Evolutionary conservation across 768 basidiomycete species (phyloP), one percentile per base, ranked within the genome.

Genomic region (Podaxis mareebaensis): DNA sequence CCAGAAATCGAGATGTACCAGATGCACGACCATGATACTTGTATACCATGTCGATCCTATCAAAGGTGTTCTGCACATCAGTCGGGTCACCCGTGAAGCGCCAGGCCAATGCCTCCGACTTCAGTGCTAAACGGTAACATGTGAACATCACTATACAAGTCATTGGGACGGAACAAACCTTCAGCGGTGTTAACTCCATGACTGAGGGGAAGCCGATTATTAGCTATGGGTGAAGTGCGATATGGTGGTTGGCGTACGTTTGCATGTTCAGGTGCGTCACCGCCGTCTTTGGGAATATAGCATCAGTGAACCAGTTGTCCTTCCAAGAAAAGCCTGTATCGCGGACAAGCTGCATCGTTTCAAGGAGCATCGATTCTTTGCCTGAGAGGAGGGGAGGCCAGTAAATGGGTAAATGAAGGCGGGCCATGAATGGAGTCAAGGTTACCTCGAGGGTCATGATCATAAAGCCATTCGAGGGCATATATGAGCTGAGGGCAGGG

Each of bases 151-250:
- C 10, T 3, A 7, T 11, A 12, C 11, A 33, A 12, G 17, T 17
- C 1, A 10, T 20, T 1, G 5, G 42, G 24, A 15, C 36, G 17
- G 30, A 38, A 17, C 49, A 13, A 30, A 74, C 74, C 72, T 72
- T 79, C 78, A 24, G 69, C 78, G 13, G 74, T 80, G 66, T 79
- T 80, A 4, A 80, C 78, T 10, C 79, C 79, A 60, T 80, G 79
- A 0, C 77, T 79, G 46, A 24, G 30, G n/a, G 53, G 11, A 46
- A 8, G n/a, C 20, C 3, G 12, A 13, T 5, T 3, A 13, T 51
- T 4, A 51, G 24, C 20, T 51, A 2, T 24, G 11, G 1, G 24
- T 12, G 33, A 4, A 26, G 5, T 12, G 11, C 12, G 20, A 11
- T 22, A 51, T 12, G 7, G 12, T 28, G 8, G 36, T 13, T n/a